Conservation (phyloP, 2,329 filamentous ascomycete genomes). For the Diaporthe sp. region DNA sequence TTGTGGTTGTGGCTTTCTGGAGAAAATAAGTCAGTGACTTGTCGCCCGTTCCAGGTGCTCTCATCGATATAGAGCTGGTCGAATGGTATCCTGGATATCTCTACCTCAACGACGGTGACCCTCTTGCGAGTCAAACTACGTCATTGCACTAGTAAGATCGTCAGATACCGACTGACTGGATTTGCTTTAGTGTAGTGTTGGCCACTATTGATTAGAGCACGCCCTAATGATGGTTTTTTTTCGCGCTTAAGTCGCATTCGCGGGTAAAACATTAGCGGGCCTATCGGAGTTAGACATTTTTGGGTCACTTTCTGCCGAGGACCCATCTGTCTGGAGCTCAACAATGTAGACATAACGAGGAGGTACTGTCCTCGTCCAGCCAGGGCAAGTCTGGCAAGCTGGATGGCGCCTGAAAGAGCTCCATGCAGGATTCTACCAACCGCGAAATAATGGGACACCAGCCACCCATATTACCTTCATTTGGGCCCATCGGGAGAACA, state of each 20-base stretch:
- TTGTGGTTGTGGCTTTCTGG: neutral
- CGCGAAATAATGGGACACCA: neutral
- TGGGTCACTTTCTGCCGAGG: neutral
- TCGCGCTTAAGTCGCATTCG: conserved; percentile 17
- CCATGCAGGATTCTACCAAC: neutral
- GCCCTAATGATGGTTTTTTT: neutral
- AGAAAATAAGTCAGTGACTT: neutral
- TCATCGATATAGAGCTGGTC: neutral
- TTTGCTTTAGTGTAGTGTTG: neutral
- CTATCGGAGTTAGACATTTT: neutral
- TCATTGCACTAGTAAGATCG: neutral
- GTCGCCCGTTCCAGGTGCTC: neutral
- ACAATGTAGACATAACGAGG: neutral
- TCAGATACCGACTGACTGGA: conserved; percentile 8
- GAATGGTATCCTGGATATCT: neutral
- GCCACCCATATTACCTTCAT: neutral
- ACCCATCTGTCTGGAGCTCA: neutral
- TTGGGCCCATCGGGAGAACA: neutral
- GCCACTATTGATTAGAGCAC: neutral
- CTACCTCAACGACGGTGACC: neutral
- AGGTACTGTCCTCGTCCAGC: neutral
- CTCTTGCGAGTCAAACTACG: neutral
- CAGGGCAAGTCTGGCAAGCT: neutral
- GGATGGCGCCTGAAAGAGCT: neutral
- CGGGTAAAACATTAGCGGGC: neutral